Evolutionary conservation across 345 rosid species (phyloP).

Genomic region (Brassica juncea): DNA sequence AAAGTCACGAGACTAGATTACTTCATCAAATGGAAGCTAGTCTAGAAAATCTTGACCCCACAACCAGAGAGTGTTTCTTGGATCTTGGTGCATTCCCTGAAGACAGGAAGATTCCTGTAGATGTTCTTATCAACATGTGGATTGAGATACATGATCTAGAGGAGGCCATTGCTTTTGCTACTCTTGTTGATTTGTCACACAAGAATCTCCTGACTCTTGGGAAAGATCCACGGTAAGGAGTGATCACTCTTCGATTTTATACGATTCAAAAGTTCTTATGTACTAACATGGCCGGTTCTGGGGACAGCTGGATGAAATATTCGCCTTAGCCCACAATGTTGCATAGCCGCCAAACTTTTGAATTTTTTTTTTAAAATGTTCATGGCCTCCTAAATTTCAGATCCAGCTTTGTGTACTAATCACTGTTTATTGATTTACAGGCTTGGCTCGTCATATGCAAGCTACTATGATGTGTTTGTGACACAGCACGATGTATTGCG

Average conservation of each 20-base stretch:
- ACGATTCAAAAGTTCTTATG: not conserved
- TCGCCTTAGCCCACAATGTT: no score
- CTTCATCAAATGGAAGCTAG: slow-evolving; percentile 80
- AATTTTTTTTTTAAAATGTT: no score
- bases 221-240: slow-evolving; percentile 68
- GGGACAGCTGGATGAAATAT: no score
- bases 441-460: slow-evolving; percentile 65
- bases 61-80: slow-evolving; percentile 73
- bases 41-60: slow-evolving; percentile 48
- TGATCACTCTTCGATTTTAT: slow-evolving; percentile 6
- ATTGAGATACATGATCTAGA: slow-evolving; percentile 66
- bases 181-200: slow-evolving; percentile 68
- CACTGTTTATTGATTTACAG: slow-evolving; percentile 44
- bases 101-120: slow-evolving; percentile 88
- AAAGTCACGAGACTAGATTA: slow-evolving; percentile 68
- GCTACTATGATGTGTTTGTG: slow-evolving; percentile 70
- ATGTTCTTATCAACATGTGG: slow-evolving; percentile 89
- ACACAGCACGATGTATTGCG: slow-evolving; percentile 90
- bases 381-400: no score
- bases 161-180: slow-evolving; percentile 64
- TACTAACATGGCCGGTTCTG: no score
- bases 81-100: slow-evolving; percentile 95
- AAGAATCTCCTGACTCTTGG: slow-evolving; percentile 83
- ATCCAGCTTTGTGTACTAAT: not conserved
- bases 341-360: no score